phyloP scores from a whole-genome alignment of 2,329 filamentous ascomycete genomes.

The Microcyclosporella mali region DNA sequence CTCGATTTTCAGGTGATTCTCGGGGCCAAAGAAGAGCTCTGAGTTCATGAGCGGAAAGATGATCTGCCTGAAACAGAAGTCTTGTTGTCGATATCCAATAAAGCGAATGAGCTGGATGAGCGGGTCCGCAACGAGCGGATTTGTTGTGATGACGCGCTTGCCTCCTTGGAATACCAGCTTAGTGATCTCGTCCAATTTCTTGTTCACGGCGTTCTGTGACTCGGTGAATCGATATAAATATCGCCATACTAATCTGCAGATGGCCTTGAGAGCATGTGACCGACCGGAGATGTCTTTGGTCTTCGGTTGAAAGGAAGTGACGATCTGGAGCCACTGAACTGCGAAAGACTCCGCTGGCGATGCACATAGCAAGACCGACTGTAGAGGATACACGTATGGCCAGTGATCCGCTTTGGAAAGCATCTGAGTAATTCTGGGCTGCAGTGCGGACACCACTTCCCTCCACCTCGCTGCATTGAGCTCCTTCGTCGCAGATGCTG shows the following conservation, averaged over 20 bases:
- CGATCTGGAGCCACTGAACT: conserved; percentile 77
- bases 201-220: conserved; percentile 57
- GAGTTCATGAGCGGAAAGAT: conserved; percentile 95
- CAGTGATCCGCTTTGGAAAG: conserved; percentile 89
- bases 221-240: conserved; percentile 80
- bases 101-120: conserved; percentile 90
- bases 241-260: conserved; percentile 87
- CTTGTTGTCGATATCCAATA: conserved; percentile 87
- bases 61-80: conserved; percentile 84
- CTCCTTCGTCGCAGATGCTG: conserved; percentile 67
- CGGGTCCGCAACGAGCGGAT: conserved; percentile 77
- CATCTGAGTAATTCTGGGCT: conserved; percentile 74
- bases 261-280: conserved; percentile 76
- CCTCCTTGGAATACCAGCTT: conserved; percentile 75
- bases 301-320: conserved; percentile 69
- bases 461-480: conserved; percentile 79
- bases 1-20: conserved; percentile 75
- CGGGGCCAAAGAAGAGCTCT: conserved; percentile 61
- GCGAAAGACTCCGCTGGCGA: conserved; percentile 79
- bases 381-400: conserved; percentile 80
- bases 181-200: conserved; percentile 85
- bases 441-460: conserved; percentile 72
- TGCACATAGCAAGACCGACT: conserved; percentile 78
- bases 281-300: conserved; percentile 77
- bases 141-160: conserved; percentile 75